phyloP scores from a whole-genome alignment of 2,329 filamentous ascomycete genomes.

The Coniochaeta sp. region DNA sequence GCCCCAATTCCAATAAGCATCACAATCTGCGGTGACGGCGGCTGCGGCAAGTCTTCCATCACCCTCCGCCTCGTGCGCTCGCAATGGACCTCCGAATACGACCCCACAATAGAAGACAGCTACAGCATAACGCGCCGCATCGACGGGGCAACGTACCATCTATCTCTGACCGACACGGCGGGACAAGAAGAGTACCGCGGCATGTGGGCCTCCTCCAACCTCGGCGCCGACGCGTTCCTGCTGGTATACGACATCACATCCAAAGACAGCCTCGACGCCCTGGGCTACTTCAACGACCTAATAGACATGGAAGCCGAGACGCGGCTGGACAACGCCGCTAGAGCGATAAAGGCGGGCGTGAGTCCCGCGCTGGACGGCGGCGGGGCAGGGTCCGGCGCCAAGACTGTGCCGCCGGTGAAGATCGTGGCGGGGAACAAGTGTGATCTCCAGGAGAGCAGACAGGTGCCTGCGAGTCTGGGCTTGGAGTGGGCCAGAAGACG shows the following conservation, averaged over 20 bases:
- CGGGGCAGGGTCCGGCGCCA: constrained; percentile 22
- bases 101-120: constrained; percentile 75
- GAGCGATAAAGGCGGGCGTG: constrained; percentile 40
- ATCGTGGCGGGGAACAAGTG: constrained; percentile 84
- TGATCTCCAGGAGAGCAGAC: constrained; percentile 63
- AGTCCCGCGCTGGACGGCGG: constrained; percentile 15
- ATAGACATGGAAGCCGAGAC: constrained; percentile 77
- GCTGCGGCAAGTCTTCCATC: constrained; percentile 79
- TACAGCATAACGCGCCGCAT: constrained; percentile 76
- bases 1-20: constrained; percentile 56
- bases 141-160: constrained; percentile 73
- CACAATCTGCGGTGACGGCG: constrained; percentile 81
- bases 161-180: constrained; percentile 74
- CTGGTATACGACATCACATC: constrained; percentile 84
- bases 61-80: constrained; percentile 74
- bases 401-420: constrained; percentile 65
- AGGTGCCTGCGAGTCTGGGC: constrained; percentile 62
- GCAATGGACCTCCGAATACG: constrained; percentile 78
- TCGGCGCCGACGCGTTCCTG: constrained; percentile 74
- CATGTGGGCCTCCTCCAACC: constrained; percentile 75
- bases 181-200: constrained; percentile 87
- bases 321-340: constrained; percentile 52
- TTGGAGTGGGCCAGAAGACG: constrained; percentile 68
- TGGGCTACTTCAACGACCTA: constrained; percentile 74
- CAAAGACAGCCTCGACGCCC: constrained; percentile 56